Conservation (phyloP, 768 basidiomycete genomes). For the Suillus decipiens region DNA sequence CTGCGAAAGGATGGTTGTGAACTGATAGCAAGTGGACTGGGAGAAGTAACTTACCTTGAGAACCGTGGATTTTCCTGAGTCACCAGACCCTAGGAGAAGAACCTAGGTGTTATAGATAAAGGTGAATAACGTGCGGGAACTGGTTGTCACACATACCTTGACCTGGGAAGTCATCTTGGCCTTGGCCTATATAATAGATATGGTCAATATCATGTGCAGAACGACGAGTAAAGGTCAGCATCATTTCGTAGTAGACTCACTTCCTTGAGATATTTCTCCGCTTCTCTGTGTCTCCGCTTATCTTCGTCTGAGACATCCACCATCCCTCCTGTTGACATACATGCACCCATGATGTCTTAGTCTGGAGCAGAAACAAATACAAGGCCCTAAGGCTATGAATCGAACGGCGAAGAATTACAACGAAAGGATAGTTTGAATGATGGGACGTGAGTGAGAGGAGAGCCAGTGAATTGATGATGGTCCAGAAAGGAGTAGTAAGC, state of each 20-base stretch:
- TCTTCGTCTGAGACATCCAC: constrained; percentile 71
- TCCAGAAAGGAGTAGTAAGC: background rate
- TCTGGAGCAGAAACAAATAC: constrained; percentile 11
- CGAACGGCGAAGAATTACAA: constrained; percentile 16
- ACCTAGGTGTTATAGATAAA: constrained; percentile 48
- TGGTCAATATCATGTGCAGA: background rate
- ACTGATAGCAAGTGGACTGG: background rate
- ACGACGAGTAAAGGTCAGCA: constrained; percentile 9
- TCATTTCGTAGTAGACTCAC: constrained; percentile 39
- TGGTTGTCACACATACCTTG: constrained; percentile 53
- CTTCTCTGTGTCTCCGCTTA: constrained; percentile 62
- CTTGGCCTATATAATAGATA: constrained; percentile 57
- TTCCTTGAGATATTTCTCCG: constrained; percentile 78
- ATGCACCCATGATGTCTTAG: constrained; percentile 64
- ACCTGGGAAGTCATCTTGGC: constrained; percentile 70
- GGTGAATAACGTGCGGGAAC: background rate
- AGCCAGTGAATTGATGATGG: background rate
- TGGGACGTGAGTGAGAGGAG: constrained; percentile 12
- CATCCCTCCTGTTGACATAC: constrained; percentile 61
- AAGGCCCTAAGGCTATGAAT: constrained; percentile 17
- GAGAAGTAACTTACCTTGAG: constrained; percentile 58
- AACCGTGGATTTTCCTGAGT: constrained; percentile 91
- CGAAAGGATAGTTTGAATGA: constrained; percentile 1
- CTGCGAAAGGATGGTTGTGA: constrained; percentile 37
- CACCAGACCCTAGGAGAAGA: constrained; percentile 88